Evolutionary conservation across 2,329 filamentous ascomycete genomes (phyloP).

Genomic region (Fusarium nygamai): DNA sequence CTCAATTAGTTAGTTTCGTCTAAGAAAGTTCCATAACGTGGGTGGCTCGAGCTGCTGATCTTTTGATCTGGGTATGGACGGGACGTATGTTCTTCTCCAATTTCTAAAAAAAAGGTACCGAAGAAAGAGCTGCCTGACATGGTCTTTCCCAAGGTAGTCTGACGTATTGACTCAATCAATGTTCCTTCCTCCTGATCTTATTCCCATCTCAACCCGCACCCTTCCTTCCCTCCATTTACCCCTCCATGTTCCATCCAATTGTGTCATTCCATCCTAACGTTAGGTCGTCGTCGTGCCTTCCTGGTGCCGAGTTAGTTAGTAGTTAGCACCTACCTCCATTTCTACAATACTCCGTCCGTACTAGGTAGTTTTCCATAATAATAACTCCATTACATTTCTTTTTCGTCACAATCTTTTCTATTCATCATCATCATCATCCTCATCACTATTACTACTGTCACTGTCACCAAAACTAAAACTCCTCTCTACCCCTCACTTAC

Average conservation of each 20-base stretch:
- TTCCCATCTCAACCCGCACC: neutral
- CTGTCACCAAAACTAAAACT: neutral
- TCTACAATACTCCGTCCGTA: neutral
- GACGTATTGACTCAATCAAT: neutral
- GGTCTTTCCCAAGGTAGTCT: neutral
- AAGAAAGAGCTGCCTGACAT: neutral
- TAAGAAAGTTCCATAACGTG: neutral
- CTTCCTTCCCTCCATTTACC: constrained; percentile 19
- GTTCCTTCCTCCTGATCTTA: neutral
- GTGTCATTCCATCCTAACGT: neutral
- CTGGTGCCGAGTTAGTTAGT: constrained; percentile 7
- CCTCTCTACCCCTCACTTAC: constrained; percentile 6
- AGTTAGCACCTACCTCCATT: constrained; percentile 27
- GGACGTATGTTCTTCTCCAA: neutral
- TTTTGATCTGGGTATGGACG: neutral
- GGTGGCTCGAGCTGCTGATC: neutral
- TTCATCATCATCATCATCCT: constrained; percentile 16
- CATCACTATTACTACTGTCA: neutral
- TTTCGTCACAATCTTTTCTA: constrained; percentile 14
- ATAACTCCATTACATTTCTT: constrained; percentile 17
- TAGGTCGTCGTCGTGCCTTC: neutral
- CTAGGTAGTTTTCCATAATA: constrained; percentile 8
- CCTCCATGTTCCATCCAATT: constrained; percentile 18
- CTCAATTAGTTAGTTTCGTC: neutral
- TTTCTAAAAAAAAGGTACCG: neutral